These are phyloP conservation scores for Quercus alba DNA, from an alignment of 306 rosid genomes.

Conservation along the genomic window DNA sequence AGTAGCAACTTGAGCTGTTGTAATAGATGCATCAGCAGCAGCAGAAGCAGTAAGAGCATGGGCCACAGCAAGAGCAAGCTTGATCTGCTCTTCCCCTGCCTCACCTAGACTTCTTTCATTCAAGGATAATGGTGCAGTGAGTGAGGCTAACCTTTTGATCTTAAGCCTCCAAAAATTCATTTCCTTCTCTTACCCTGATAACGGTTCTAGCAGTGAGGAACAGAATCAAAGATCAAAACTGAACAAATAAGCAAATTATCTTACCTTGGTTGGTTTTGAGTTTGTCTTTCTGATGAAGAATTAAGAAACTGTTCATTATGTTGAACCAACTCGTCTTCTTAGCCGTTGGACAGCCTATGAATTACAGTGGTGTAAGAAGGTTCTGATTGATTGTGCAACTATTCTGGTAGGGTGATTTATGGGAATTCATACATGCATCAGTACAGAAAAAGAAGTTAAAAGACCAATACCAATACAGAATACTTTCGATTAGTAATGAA, in stretches of 20 bases:
- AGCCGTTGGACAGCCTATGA: conserved; percentile 47
- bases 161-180: conserved; percentile 65
- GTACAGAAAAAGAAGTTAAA: background rate
- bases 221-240: conserved; percentile 4
- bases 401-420: conserved; percentile 5
- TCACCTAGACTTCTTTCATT: conserved; percentile 25
- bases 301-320: conserved; percentile 50
- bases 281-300: conserved; percentile 58
- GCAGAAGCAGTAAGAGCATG: conserved; percentile 43
- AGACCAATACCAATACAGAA: background rate
- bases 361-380: conserved; percentile 22
- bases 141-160: background rate
- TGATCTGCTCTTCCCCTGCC: conserved; percentile 59
- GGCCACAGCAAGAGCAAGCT: conserved; percentile 52
- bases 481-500: background rate
- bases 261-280: conserved; percentile 63
- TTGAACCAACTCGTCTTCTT: conserved; percentile 81
- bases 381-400: conserved; percentile 24
- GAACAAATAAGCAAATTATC: background rate
- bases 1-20: conserved; percentile 53
- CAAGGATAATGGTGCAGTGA: conserved; percentile 40
- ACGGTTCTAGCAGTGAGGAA: conserved; percentile 2
- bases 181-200: conserved; percentile 70
- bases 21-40: conserved; percentile 36
- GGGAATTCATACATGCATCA: background rate